phyloP scores from a whole-genome alignment of 192 early-diverging fungal species.

The Obelidium mucronatum region DNA sequence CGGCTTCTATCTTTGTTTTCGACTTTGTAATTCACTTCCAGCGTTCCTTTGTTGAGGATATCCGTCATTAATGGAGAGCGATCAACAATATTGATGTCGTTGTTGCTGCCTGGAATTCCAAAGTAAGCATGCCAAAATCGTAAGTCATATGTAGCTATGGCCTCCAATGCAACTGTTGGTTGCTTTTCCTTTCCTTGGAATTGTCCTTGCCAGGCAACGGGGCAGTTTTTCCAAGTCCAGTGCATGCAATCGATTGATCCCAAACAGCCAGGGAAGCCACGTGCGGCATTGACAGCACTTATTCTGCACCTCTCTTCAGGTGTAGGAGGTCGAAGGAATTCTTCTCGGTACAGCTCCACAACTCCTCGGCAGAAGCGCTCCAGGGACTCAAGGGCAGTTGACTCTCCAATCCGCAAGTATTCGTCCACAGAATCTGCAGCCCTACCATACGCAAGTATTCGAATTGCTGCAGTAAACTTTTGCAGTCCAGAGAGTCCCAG shows the following conservation, averaged over 20 bases:
- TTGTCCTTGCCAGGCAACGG: too few relatives aligned
- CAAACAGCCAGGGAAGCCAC: too few relatives aligned
- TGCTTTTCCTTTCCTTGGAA: too few relatives aligned
- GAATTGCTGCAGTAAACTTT: constrained; percentile 27
- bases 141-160: too few relatives aligned
- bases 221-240: neutral
- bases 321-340: constrained; percentile 2
- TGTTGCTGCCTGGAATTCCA: too few relatives aligned
- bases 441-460: constrained; percentile 27
- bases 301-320: too few relatives aligned
- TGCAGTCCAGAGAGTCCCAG: constrained; percentile 23
- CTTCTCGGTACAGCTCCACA: neutral
- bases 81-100: constrained; percentile 5
- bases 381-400: constrained; percentile 49
- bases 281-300: too few relatives aligned
- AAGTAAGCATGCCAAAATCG: too few relatives aligned
- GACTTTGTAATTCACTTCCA: neutral
- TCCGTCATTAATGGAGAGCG: neutral
- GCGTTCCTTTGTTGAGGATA: neutral
- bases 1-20: neutral
- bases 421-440: constrained; percentile 26
- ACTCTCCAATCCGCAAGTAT: constrained; percentile 34
- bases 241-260: too few relatives aligned
- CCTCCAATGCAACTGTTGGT: too few relatives aligned
- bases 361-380: neutral